A percentile compares a stretch with the other conserved stretches of the same genome.
Evolutionary conservation across 2,329 filamentous ascomycete species (phyloP).

Genomic region (Phaeophleospora eucalypticola): DNA sequence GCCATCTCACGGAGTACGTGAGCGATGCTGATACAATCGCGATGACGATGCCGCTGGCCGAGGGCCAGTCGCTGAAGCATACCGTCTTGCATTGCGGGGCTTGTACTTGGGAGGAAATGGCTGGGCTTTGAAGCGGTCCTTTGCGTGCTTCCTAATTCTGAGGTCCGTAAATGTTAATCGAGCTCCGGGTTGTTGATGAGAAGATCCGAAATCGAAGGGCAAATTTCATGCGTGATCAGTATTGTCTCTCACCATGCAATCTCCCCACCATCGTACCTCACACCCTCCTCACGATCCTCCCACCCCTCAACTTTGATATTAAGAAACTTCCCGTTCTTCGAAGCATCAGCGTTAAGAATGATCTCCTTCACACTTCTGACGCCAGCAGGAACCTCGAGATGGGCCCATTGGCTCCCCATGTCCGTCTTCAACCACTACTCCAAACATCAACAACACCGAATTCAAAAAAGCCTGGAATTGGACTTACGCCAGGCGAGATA

Average conservation of each 20-base stretch:
- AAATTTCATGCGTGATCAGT: too few relatives aligned
- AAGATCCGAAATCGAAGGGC: too few relatives aligned
- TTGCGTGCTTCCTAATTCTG: too few relatives aligned
- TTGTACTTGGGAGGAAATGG: slow-evolving; percentile 8
- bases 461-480: background rate
- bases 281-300: too few relatives aligned
- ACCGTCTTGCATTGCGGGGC: slow-evolving; percentile 11
- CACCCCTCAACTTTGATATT: background rate
- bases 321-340: background rate
- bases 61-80: slow-evolving; percentile 9
- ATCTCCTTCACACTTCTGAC: background rate
- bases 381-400: background rate
- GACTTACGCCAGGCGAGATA: background rate
- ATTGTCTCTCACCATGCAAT: too few relatives aligned
- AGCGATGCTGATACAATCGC: slow-evolving; percentile 8
- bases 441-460: too few relatives aligned
- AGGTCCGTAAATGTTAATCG: too few relatives aligned
- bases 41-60: slow-evolving; percentile 6
- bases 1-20: slow-evolving; percentile 12
- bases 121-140: slow-evolving; percentile 4
- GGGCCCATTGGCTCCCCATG: background rate
- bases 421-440: background rate
- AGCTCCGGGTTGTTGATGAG: too few relatives aligned
- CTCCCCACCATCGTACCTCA: too few relatives aligned
- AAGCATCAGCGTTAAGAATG: background rate